Conservation (phyloP, 805 yeast species). For the Candida namnaoensis region DNA sequence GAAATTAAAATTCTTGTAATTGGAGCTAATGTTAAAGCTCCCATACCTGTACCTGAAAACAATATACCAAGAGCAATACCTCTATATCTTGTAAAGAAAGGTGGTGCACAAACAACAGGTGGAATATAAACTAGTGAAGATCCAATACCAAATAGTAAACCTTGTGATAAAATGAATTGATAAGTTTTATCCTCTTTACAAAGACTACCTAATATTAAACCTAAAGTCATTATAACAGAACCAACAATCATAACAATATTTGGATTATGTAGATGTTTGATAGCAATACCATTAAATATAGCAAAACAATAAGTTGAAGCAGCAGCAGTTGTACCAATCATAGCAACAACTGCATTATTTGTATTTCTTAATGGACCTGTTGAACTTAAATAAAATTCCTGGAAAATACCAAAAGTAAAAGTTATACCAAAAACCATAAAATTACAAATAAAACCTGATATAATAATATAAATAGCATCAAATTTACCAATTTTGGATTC, state of each 20-base stretch:
- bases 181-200: constrained; percentile 8
- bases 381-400: constrained; percentile 22
- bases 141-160: constrained; percentile 25
- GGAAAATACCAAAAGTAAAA: constrained; percentile 29
- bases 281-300: constrained; percentile 17
- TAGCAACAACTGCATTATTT: constrained; percentile 20
- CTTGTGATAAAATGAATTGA: constrained; percentile 25
- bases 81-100: constrained; percentile 20
- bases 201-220: constrained; percentile 21
- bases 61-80: constrained; percentile 26
- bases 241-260: constrained; percentile 21
- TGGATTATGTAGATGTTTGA: constrained; percentile 11
- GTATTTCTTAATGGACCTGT: constrained; percentile 20
- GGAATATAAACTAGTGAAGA: constrained; percentile 23
- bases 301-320: constrained; percentile 22
- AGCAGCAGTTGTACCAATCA: constrained; percentile 25
- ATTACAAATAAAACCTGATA: constrained; percentile 17
- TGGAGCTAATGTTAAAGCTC: constrained; percentile 24
- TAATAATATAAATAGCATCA: constrained; percentile 4
- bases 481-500: constrained; percentile 1
- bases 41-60: constrained; percentile 28
- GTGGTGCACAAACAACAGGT: constrained; percentile 26
- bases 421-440: constrained; percentile 27
- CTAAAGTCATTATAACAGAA: constrained; percentile 17
- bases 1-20: constrained; percentile 18